Conservation (phyloP, 2,329 filamentous ascomycete genomes). For the Neocucurbitaria cava region DNA sequence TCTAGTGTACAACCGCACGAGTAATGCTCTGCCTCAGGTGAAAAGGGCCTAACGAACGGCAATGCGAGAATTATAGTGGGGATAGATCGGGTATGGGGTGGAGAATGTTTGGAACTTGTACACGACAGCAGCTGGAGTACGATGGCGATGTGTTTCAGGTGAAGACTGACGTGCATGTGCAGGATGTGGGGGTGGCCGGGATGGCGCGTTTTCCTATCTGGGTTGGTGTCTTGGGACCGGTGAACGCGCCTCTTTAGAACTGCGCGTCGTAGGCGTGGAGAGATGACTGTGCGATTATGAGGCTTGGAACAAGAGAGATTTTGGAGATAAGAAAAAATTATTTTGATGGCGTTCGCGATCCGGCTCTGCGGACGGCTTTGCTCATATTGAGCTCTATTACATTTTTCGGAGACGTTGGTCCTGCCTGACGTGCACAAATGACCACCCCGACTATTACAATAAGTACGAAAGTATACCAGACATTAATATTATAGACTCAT, state of each 20-base stretch:
- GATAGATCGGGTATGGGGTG: background rate
- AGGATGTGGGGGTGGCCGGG: background rate
- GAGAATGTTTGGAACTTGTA: background rate
- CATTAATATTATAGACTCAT: background rate
- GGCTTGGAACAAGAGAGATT: no score
- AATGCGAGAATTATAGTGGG: background rate
- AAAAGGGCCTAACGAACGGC: background rate
- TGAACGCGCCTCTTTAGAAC: background rate
- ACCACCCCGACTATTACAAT: background rate
- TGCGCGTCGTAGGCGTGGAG: no score
- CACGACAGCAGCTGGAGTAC: background rate
- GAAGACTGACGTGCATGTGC: background rate
- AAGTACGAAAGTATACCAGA: background rate
- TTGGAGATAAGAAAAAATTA: no score
- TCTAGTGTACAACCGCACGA: background rate
- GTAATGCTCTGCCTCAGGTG: background rate
- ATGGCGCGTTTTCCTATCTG: background rate
- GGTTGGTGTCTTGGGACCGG: background rate
- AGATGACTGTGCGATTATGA: no score
- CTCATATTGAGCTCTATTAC: background rate
- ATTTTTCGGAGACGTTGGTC: no score
- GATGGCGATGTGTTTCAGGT: conserved; percentile 3
- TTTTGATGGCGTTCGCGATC: no score
- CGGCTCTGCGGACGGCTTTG: no score
- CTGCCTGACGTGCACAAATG: background rate